Conservation (phyloP, 495 filamentous ascomycete species). For the Daldinia loculata region DNA sequence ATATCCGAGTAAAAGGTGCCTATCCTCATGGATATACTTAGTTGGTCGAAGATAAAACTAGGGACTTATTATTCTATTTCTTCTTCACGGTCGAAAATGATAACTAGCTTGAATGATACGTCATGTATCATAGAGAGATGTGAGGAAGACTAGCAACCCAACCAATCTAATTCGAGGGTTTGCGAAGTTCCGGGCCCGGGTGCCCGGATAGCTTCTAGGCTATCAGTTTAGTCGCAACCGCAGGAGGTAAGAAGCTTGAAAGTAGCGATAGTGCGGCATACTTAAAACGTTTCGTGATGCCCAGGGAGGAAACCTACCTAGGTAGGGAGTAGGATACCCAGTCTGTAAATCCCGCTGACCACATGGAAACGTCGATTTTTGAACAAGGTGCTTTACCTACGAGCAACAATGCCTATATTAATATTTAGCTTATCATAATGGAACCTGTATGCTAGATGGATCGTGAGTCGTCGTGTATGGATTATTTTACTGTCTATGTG, state of each 20-base stretch:
- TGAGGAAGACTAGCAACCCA: slow-evolving; percentile 9
- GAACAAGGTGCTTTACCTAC: not conserved
- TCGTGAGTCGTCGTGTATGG: not conserved
- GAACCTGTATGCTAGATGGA: not conserved
- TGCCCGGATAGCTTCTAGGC: slow-evolving; percentile 10
- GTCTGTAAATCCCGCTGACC: too few species aligned
- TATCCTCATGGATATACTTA: not conserved
- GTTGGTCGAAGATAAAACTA: not conserved
- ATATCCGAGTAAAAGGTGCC: slow-evolving; percentile 29
- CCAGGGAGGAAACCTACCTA: slow-evolving; percentile 1
- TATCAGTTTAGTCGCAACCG: slow-evolving; percentile 3
- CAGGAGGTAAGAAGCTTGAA: slow-evolving; percentile 2
- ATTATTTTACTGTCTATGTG: not conserved
- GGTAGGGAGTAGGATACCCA: too few species aligned
- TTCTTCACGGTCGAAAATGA: slow-evolving; percentile 6
- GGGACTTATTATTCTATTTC: not conserved
- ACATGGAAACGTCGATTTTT: not conserved
- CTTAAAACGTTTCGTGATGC: slow-evolving; percentile 1
- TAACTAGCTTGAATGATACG: slow-evolving; percentile 12
- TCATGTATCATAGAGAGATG: slow-evolving; percentile 18
- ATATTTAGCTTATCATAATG: not conserved
- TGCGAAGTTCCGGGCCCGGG: slow-evolving; percentile 3
- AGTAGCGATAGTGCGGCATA: slow-evolving; percentile 28
- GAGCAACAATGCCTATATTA: slow-evolving; percentile 3
- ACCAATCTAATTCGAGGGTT: slow-evolving; percentile 16